Evolutionary conservation across 495 filamentous ascomycete genomes (phyloP), one percentile per base, ranked within the genome.

Genomic region (Venustampulla echinocandica): DNA sequence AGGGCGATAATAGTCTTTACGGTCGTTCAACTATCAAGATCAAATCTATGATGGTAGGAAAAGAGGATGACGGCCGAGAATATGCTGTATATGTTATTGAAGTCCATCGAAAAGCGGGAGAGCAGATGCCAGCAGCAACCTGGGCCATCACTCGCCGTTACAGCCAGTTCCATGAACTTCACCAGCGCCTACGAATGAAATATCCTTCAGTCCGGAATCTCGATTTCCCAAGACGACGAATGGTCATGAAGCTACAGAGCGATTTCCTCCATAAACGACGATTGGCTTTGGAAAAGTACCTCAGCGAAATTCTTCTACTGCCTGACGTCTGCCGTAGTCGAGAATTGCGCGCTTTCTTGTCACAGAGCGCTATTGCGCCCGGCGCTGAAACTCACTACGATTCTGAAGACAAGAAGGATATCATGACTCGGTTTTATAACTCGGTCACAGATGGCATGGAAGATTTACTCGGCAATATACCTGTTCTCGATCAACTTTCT

Each of bases 361-460:
- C 89, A 0, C 89, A 96, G 56, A 84, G 81, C 55, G 80, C 84
- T 33, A 95, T 96, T 49, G 44, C 69, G 60, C 59, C 79, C 49
- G 73, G 70, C 28, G 64, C 65, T 30, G 68, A 70, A 38, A 60
- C 64, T 42, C 45, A 64, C 9, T 50, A 61, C 47, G 67, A 61
- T 33, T 66, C 71, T 30, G 74, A 74, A 40, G 81, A 87, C 56
- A 79, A 81, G 36, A 86, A 85, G 52, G 93, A 97, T 60, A 85
- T 97, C 52, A 90, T 99, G 35, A 86, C 87, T 0, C 78, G 93
- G 13, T 81, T 99, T 35, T 97, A 97, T 66, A 90, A 90, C 62
- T 95, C 89, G 2, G 89, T 99, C 36, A 79, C 90, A 2, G 90
- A 97, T 60, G 93, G 92, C 24, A 95, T 97, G 89, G 93, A 99